Conservation (phyloP, 75 land plant genomes). For the Pinus tabuliformis region DNA sequence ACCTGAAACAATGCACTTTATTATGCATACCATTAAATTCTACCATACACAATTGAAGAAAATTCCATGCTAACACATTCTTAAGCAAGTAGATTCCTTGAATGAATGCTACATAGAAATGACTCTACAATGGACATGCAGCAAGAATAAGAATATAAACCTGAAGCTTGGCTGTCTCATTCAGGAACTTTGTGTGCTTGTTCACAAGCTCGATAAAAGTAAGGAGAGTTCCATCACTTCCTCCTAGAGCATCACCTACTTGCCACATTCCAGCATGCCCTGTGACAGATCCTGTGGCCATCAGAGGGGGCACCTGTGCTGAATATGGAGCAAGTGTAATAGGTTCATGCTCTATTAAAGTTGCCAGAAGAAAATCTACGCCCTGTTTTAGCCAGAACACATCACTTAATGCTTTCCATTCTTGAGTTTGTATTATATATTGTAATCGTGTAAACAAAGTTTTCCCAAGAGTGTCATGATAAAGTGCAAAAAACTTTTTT, state of each 20-base stretch:
- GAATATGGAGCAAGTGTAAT: constrained; percentile 95
- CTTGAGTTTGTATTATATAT: constrained; percentile 86
- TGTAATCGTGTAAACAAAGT: constrained; percentile 82
- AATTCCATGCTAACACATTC: neutral
- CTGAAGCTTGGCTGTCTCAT: constrained; percentile 87
- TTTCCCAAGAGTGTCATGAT: constrained; percentile 87
- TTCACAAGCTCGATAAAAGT: constrained; percentile 71
- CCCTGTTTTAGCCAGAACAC: constrained; percentile 97
- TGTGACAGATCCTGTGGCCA: constrained; percentile 50
- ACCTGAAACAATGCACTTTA: constrained; percentile 47
- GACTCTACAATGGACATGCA: too few species aligned
- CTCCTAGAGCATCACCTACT: constrained; percentile 30
- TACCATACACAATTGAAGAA: neutral
- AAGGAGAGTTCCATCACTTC: constrained; percentile 49
- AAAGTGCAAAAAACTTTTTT: constrained; percentile 73
- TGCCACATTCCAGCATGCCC: constrained; percentile 59
- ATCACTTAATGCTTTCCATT: constrained; percentile 98
- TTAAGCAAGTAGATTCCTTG: neutral
- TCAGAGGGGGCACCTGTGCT: constrained; percentile 77
- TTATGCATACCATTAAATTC: neutral
- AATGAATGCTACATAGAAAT: too few species aligned
- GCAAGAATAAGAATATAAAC: constrained; percentile 22
- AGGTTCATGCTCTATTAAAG: constrained; percentile 84
- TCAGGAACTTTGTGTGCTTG: constrained; percentile 79
- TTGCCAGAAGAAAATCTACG: constrained; percentile 83